phyloP scores from a whole-genome alignment of 2,329 filamentous ascomycete genomes.

The Aspergillus phoenicis region DNA sequence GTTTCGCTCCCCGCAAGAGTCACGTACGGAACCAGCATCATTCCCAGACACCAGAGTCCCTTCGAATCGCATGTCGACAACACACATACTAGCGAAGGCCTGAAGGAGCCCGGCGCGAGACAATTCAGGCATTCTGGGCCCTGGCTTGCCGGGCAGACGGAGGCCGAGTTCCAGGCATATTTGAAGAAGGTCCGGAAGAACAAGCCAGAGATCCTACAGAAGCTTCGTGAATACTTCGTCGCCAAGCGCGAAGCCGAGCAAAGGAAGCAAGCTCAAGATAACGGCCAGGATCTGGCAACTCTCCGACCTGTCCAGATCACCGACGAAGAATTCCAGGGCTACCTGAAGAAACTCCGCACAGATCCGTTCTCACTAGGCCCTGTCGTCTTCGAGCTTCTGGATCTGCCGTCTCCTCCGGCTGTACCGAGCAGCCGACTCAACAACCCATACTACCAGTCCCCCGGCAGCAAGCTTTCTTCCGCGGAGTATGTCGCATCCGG shows the following conservation, averaged over 20 bases:
- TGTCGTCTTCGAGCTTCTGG: constrained; percentile 58
- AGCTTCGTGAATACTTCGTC: constrained; percentile 38
- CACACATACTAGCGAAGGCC: constrained; percentile 41
- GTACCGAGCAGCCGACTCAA: constrained; percentile 40
- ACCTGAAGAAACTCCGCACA: constrained; percentile 48
- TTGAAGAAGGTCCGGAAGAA: constrained; percentile 49
- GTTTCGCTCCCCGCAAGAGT: constrained; percentile 56
- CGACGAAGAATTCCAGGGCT: constrained; percentile 50
- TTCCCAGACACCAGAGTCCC: constrained; percentile 39
- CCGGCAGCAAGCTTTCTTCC: constrained; percentile 38
- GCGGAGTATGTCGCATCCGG: constrained; percentile 50
- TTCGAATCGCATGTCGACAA: constrained; percentile 51
- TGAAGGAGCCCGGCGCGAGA: constrained; percentile 36
- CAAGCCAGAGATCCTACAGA: constrained; percentile 43
- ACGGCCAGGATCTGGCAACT: constrained; percentile 39
- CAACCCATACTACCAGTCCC: constrained; percentile 39
- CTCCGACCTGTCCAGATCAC: constrained; percentile 35
- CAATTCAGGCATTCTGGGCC: constrained; percentile 63
- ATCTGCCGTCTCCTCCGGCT: constrained; percentile 53
- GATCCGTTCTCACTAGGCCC: constrained; percentile 53
- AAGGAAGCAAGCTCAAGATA: constrained; percentile 44
- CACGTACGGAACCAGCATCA: constrained; percentile 33
- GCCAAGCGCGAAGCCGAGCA: constrained; percentile 39
- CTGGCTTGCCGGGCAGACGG: constrained; percentile 59
- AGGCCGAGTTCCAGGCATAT: constrained; percentile 58